phyloP scores from a whole-genome alignment of 2,329 filamentous ascomycete genomes.

The Fusarium sp. region DNA sequence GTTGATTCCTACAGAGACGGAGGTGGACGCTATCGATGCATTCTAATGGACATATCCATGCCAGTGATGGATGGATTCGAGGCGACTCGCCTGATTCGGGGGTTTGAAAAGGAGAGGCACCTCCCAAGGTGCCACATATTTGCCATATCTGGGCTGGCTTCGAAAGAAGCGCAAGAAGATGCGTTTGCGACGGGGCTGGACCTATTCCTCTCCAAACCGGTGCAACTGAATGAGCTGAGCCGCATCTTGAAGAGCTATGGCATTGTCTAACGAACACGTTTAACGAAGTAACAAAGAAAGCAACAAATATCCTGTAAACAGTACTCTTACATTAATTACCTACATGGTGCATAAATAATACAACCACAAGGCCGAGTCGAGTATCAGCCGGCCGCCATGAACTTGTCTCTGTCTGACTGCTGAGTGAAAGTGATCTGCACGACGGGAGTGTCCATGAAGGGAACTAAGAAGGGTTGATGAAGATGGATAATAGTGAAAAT shows the following conservation, averaged over 20 bases:
- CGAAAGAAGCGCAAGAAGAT: constrained; percentile 62
- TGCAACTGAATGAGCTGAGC: constrained; percentile 56
- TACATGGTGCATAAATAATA: background rate
- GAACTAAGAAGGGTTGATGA: accelerated
- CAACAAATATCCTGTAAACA: background rate
- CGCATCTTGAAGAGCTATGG: constrained; percentile 21
- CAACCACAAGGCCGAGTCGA: background rate
- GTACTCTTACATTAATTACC: background rate
- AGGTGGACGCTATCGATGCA: constrained; percentile 42
- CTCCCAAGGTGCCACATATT: constrained; percentile 60
- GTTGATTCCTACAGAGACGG: constrained; percentile 45
- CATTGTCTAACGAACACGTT: constrained; percentile 7
- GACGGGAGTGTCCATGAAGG: background rate
- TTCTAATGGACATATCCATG: constrained; percentile 67
- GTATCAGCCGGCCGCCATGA: background rate
- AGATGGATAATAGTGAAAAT: background rate
- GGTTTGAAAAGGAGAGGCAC: constrained; percentile 57
- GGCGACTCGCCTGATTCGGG: constrained; percentile 62
- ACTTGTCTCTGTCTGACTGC: background rate
- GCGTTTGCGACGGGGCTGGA: constrained; percentile 67
- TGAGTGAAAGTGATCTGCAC: background rate
- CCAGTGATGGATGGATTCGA: constrained; percentile 67
- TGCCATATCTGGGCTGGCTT: constrained; percentile 65
- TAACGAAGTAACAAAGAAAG: background rate
- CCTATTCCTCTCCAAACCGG: constrained; percentile 67